Percentiles rank a stretch among this genome's conserved stretches.
phyloP scores from a whole-genome alignment of 2,329 filamentous ascomycete species.

The Epichloe elymi region DNA sequence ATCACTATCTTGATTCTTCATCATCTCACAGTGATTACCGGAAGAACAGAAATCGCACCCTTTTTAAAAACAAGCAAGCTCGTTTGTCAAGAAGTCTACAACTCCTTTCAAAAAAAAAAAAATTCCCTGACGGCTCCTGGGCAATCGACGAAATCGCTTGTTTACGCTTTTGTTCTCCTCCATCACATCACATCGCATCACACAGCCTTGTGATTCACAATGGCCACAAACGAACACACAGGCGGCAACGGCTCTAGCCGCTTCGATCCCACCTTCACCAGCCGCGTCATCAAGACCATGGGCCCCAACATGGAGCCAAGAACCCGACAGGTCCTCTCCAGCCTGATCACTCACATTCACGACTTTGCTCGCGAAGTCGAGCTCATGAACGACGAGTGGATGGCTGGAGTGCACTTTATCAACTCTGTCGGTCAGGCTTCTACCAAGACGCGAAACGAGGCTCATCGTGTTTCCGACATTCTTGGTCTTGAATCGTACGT shows the following conservation, averaged over 20 bases:
- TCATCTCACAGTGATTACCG: too few relatives aligned
- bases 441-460: constrained; percentile 57
- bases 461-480: constrained; percentile 59
- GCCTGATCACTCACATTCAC: constrained; percentile 59
- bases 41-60: too few relatives aligned
- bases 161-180: neutral
- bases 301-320: constrained; percentile 54
- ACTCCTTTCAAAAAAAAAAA: too few relatives aligned
- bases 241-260: constrained; percentile 14
- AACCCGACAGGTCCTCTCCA: constrained; percentile 47
- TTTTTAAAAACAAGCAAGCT: too few relatives aligned
- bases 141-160: too few relatives aligned
- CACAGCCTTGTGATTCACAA: neutral
- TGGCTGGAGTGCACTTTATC: constrained; percentile 60
- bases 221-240: constrained; percentile 14
- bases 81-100: too few relatives aligned
- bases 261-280: constrained; percentile 69
- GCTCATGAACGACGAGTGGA: constrained; percentile 65
- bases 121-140: too few relatives aligned
- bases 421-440: constrained; percentile 62
- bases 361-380: constrained; percentile 69
- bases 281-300: constrained; percentile 60
- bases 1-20: too few relatives aligned
- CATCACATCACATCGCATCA: neutral
- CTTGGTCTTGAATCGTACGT: constrained; percentile 59